phyloP scores from a whole-genome alignment of 164 flowering plant species.

The Stephania japonica region DNA sequence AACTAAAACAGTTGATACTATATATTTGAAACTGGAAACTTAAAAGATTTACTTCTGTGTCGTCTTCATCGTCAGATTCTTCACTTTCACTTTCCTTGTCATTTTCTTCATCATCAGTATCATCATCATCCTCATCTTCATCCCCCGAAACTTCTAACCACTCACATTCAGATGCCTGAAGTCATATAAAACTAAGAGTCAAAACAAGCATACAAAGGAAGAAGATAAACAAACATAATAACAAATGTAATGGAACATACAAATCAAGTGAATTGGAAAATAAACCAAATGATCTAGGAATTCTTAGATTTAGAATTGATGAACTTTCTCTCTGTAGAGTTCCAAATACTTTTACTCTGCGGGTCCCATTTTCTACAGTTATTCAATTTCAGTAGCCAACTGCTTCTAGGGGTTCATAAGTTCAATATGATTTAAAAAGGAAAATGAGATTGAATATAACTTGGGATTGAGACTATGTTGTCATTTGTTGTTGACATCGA shows the following conservation, averaged over 20 bases:
- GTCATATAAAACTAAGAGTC: background rate
- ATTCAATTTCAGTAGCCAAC: background rate
- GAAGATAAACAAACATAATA: background rate
- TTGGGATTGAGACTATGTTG: too few relatives aligned
- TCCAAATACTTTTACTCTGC: background rate
- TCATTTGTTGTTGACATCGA: too few relatives aligned
- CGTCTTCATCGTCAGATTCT: slow-evolving; percentile 56
- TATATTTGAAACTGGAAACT: background rate
- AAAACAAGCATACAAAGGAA: background rate
- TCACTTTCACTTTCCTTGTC: slow-evolving; percentile 40
- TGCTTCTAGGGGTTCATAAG: background rate
- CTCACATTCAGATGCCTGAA: slow-evolving; percentile 85
- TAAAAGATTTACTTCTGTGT: slow-evolving; percentile 37
- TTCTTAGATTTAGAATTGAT: background rate
- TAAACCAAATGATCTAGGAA: background rate
- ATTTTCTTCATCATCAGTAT: slow-evolving; percentile 39
- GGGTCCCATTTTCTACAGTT: background rate
- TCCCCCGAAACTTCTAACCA: slow-evolving; percentile 88
- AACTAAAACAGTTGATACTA: background rate
- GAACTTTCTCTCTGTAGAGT: background rate
- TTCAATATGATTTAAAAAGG: background rate
- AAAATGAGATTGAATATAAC: too few relatives aligned
- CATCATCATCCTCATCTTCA: slow-evolving; percentile 75
- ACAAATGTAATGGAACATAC: background rate
- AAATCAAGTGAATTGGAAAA: background rate